Conservation (phyloP, 768 basidiomycete genomes). For the Lentinula sp. region DNA sequence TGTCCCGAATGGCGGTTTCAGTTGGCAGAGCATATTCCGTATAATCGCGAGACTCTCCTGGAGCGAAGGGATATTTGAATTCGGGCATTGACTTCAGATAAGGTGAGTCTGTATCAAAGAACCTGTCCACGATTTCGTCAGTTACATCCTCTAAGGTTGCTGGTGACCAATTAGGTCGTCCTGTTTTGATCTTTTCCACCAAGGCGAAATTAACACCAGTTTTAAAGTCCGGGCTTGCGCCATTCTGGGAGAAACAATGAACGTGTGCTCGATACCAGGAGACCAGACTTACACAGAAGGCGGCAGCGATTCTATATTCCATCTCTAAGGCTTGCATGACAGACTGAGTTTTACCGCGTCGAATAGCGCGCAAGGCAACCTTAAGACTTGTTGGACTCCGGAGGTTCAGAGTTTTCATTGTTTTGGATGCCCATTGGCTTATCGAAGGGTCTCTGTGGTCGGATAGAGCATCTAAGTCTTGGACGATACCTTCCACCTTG, state of each 20-base stretch:
- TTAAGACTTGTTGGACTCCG: constrained; percentile 92
- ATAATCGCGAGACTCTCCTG: neutral
- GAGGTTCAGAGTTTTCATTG: constrained; percentile 52
- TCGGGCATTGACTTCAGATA: constrained; percentile 39
- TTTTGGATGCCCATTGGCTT: constrained; percentile 68
- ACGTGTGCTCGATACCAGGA: constrained; percentile 9
- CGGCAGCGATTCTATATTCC: constrained; percentile 85
- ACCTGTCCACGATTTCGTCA: constrained; percentile 49
- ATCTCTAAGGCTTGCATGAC: constrained; percentile 69
- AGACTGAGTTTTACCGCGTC: constrained; percentile 56
- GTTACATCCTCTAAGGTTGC: constrained; percentile 53
- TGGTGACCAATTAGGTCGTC: constrained; percentile 69
- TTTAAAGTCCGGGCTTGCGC: constrained; percentile 76
- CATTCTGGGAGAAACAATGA: constrained; percentile 40
- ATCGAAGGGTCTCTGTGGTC: constrained; percentile 38
- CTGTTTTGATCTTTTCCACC: constrained; percentile 32
- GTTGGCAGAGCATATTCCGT: constrained; percentile 59
- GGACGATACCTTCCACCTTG: constrained; percentile 67
- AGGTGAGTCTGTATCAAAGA: constrained; percentile 57
- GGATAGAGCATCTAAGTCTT: constrained; percentile 40
- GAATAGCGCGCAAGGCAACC: constrained; percentile 78
- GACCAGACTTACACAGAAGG: constrained; percentile 70
- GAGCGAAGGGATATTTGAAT: constrained; percentile 32
- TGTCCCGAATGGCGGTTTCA: constrained; percentile 62
- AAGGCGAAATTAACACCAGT: constrained; percentile 73